Base-by-base conservation (phyloP, 192 early-diverging fungal species). In the Haplosporangium gracile region DNA sequence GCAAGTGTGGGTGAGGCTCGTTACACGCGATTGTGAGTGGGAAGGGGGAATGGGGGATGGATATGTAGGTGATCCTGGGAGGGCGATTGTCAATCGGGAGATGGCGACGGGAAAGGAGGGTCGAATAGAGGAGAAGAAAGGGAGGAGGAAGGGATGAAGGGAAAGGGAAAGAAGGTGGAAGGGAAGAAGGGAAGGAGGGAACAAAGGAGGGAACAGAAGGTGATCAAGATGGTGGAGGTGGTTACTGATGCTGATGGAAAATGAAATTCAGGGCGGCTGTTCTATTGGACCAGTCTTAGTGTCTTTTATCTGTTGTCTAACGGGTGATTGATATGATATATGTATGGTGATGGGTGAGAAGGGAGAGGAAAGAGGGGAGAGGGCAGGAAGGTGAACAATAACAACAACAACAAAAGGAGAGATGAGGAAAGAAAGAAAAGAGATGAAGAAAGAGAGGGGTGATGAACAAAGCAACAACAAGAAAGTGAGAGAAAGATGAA, bases 21-120 rank as follows among this genome's bases (percentile, higher is more conserved):
- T 65, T 65, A 65, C 26, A 65, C 29, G 60, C 60, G 60, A 29
- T 65, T 65, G 60, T 32, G 60, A 65, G 55, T 10, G 55, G n/a
- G n/a, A 57, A 29, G 60, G 11, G 24, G 29, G 60, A 29, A 29
- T 65, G 20, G 55, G 22, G 9, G 57, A 5, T 7, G 55, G 60
- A 15, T 65, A 65, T 34, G 60, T 65, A 51, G 60, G 60, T 2
- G 9, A 34, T 65, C 60, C 26, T n/a, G 60, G 60, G 10, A 65
- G 29, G 9, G 60, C 29, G 26, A 29, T 65, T 32, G 60, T 65
- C 60, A 15, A 65, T 65, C 60, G 26, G n/a, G 11, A 5, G 26
- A 65, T 65, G 60, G 32, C 60, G 10, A 51, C 1, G 49, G 49
- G 18, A 51, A 51, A 65, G 75, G 5, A 65, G 60, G 20, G 22